A percentile compares a stretch with the other conserved stretches of the same genome.
phyloP scores from a whole-genome alignment of 83 land plant genomes.

The Thuja plicata region DNA sequence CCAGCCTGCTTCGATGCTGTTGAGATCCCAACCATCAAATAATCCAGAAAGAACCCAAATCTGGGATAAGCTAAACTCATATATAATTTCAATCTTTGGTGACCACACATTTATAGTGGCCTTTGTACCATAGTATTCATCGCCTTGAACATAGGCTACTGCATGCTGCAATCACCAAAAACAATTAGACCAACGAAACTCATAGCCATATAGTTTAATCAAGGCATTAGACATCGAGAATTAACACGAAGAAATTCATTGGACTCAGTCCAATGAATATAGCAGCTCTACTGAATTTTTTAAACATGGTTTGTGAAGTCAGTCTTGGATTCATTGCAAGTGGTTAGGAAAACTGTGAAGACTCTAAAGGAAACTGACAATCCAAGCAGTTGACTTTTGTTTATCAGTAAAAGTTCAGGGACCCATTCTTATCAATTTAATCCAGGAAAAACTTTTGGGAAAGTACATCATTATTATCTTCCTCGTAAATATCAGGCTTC shows the following conservation, averaged over 20 bases:
- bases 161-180: slow-evolving; percentile 55
- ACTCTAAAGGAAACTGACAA: neutral
- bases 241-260: neutral
- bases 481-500: slow-evolving; percentile 63
- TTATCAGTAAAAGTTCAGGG: neutral
- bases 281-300: neutral
- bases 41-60: slow-evolving; percentile 86
- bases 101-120: slow-evolving; percentile 92
- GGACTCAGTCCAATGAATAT: neutral
- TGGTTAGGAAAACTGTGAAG: neutral
- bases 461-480: slow-evolving; percentile 66
- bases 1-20: slow-evolving; percentile 97
- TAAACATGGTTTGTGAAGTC: neutral
- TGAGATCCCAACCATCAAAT: slow-evolving; percentile 82
- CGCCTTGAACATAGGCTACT: slow-evolving; percentile 55
- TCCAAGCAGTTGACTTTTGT: neutral
- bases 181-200: neutral
- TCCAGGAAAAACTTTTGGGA: neutral
- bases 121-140: slow-evolving; percentile 66
- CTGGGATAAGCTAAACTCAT: slow-evolving; percentile 88
- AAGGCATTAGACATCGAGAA: neutral
- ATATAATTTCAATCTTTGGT: slow-evolving; percentile 56
- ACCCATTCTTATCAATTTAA: neutral
- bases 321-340: neutral
- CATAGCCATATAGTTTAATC: neutral